Conservation (phyloP, 768 basidiomycete genomes). For the Suillus tomentosus region DNA sequence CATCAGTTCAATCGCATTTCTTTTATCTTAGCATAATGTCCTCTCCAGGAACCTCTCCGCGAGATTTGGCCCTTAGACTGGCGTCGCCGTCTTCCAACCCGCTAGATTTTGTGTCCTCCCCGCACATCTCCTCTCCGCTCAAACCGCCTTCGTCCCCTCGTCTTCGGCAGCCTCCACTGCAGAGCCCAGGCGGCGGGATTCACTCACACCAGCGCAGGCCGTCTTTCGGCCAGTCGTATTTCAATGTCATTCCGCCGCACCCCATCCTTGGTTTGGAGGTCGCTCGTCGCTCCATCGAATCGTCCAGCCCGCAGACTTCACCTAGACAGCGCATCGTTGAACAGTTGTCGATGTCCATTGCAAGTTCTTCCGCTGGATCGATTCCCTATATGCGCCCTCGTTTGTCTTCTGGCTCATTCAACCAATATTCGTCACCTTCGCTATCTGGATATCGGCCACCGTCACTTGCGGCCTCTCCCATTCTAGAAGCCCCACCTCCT, state of each 20-base stretch:
- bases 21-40: not conserved
- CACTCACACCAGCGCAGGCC: not conserved
- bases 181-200: not conserved
- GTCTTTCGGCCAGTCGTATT: not conserved
- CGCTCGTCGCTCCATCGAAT: not conserved
- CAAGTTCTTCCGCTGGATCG: not conserved
- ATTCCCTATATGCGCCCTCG: not conserved
- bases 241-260: not conserved
- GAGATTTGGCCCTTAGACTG: not conserved
- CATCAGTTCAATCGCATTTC: not conserved
- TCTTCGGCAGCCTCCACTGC: slow-evolving; percentile 3
- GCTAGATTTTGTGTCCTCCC: slow-evolving; percentile 23
- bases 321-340: not conserved
- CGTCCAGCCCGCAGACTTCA: not conserved
- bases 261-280: not conserved
- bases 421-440: not conserved
- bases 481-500: not conserved
- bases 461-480: slow-evolving; percentile 1
- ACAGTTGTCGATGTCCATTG: not conserved
- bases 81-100: not conserved
- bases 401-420: not conserved
- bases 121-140: slow-evolving; percentile 29
- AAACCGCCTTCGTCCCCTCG: slow-evolving; percentile 21
- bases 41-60: not conserved
- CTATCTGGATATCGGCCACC: not conserved